Evolutionary conservation across 306 rosid genomes (phyloP).

Genomic region (Vigna angularis): DNA sequence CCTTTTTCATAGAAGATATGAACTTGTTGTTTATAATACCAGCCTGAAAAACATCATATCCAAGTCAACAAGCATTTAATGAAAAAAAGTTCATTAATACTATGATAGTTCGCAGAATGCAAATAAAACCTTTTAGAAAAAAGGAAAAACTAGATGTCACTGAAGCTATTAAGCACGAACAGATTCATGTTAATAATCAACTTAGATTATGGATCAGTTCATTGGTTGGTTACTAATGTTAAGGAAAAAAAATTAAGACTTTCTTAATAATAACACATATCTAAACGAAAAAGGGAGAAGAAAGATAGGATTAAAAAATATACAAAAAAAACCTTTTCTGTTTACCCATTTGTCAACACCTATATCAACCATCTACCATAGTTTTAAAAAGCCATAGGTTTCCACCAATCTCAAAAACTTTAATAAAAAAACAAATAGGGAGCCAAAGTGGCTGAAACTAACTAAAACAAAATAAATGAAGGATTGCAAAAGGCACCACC

Average conservation of each 20-base stretch:
- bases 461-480: slow-evolving; percentile 4
- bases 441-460: slow-evolving; percentile 30
- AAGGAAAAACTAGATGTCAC: not conserved
- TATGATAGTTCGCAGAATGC: slow-evolving; percentile 15
- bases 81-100: slow-evolving; percentile 21
- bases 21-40: slow-evolving; percentile 69
- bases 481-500: slow-evolving; percentile 50
- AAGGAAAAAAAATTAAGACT: slow-evolving; percentile 5
- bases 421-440: not conserved
- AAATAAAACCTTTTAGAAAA: not conserved
- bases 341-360: slow-evolving; percentile 15
- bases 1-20: slow-evolving; percentile 91
- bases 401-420: slow-evolving; percentile 17
- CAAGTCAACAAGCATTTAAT: slow-evolving; percentile 24
- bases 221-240: not conserved
- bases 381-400: not conserved
- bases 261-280: not conserved
- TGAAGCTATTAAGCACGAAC: slow-evolving; percentile 37
- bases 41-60: slow-evolving; percentile 60
- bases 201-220: slow-evolving; percentile 1
- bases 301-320: not conserved
- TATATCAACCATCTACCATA: not conserved
- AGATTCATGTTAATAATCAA: slow-evolving; percentile 8
- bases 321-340: not conserved
- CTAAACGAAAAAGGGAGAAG: slow-evolving; percentile 11